Base-by-base conservation (phyloP, 257 asterid genomes). In the Petrea volubilis region DNA sequence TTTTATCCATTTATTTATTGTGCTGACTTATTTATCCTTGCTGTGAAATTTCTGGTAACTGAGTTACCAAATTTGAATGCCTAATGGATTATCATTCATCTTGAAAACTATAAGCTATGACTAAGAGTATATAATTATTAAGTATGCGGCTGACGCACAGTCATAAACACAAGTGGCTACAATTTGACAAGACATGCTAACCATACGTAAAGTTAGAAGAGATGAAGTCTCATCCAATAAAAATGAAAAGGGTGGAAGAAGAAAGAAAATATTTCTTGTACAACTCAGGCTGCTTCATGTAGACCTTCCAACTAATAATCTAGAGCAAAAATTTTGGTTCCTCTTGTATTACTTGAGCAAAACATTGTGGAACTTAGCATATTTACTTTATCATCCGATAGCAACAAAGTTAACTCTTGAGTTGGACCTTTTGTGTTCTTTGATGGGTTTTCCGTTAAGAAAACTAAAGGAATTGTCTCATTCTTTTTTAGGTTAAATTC, bases 1-100 rank as follows among this genome's bases (percentile, higher is more conserved):
- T 53, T 61, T 55, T 57, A 58, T 77, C 34, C 64, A 38, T 75
- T 64, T n/a, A 13, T 73, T 43, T 52, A 25, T 53, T 50, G 34
- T 52, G 65, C 71, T 50, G 46, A 58, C 14, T 29, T 17, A 12
- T 63, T 72, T 21, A 29, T 63, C 25, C 36, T 28, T 49, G 36
- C 64, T 7, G 57, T 33, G 50, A 52, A 18, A 46, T 27, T 38
- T 72, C 59, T 66, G 44, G 41, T 51, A 14, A 47, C 7, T 15
- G 58, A 33, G 34, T 46, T 58, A 29, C 40, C 38, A 25, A 13
- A 61, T 38, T 55, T 12, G 29, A 73, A 18, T 64, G n/a, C 55
- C 21, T 7, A 67, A 58, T 47, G 52, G 21, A 63, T 13, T 61
- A 60, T 66, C 34, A n/a, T 28, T 59, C 24, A 21, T 50, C 62